These are phyloP conservation scores for Drechslerella dactyloides DNA, from an alignment of 2,329 filamentous ascomycete genomes.

Conservation along the genomic window DNA sequence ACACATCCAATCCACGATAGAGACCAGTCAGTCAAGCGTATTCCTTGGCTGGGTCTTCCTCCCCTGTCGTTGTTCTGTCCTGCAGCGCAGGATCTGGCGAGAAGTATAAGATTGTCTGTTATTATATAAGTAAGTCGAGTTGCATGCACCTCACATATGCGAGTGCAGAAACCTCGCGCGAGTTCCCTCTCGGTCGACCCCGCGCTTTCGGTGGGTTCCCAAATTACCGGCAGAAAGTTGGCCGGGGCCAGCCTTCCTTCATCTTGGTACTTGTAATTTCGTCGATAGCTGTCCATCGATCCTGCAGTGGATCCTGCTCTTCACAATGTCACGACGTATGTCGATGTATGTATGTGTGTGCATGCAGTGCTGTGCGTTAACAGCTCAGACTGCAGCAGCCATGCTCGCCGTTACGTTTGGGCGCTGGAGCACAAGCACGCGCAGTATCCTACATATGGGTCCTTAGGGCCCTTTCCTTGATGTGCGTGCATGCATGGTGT, in stretches of 20 bases:
- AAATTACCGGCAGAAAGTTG: background rate
- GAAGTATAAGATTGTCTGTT: constrained; percentile 4
- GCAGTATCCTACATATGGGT: background rate
- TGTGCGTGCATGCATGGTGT: background rate
- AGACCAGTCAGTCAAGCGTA: constrained; percentile 1
- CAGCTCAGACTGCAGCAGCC: background rate
- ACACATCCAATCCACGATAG: background rate
- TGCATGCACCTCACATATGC: background rate
- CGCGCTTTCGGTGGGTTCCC: background rate
- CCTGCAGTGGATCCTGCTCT: background rate
- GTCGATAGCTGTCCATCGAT: background rate
- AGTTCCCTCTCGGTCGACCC: background rate
- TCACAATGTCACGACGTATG: background rate
- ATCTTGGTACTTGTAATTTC: background rate
- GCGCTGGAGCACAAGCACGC: background rate
- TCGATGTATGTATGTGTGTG: background rate
- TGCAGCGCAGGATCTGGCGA: constrained; percentile 1
- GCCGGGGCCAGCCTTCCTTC: background rate
- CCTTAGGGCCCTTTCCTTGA: background rate
- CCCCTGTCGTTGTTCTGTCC: background rate
- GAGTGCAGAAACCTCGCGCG: constrained; percentile 1
- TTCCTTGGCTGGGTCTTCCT: background rate
- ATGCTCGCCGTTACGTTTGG: background rate
- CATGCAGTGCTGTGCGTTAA: background rate
- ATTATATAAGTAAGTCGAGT: too few species aligned